Evolutionary conservation across 495 filamentous ascomycete species (phyloP), one percentile per base, ranked within the genome.

Genomic region (Platismatia glauca): DNA sequence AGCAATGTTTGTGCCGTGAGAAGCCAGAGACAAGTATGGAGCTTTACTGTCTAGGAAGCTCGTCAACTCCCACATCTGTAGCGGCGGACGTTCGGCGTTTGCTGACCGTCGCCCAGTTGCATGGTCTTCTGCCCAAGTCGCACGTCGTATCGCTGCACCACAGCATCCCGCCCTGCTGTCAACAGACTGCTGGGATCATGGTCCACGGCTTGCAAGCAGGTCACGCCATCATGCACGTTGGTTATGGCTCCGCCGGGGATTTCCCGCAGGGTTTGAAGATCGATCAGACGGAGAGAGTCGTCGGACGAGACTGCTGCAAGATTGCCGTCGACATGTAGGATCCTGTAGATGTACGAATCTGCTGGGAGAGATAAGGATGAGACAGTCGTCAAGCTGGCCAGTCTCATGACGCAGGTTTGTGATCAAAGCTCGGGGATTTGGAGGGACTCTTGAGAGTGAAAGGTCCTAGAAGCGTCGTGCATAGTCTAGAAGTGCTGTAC

Each of bases 11-110:
- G 75, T 73, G 57, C 75, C 75, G 34, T 80, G 81, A 71, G 82
- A 85, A 33, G 84, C 84, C 24, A 94, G 74, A 1, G 90, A 89
- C n/a, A 90, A 75, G 37, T 91, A 78, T 34, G 86, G 79, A 1
- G 76, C 71, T 50, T 74, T 65, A 56, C 67, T 79, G 50, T 70
- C 79, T 82, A 68, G 12, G n/a, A 46, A 16, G 20, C 24, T 27
- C 67, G 64, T 66, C 57, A 33, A 43, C 46, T 58, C 39, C 24
- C n/a, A 39, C 38, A 16, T 9, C 13, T 55, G 39, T 22, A 7
- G 9, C 27, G 38, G 33, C 38, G 20, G 9, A 5, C 46, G 16
- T 29, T 16, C 46, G 41, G 35, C 29, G 7, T 34, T 35, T 53
- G 46, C 69, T 31, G 50, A 70, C 69, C 61, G 50, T 66, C 60